Base-by-base conservation (phyloP, 2,329 filamentous ascomycete genomes). In the Penicillium vulpinum region DNA sequence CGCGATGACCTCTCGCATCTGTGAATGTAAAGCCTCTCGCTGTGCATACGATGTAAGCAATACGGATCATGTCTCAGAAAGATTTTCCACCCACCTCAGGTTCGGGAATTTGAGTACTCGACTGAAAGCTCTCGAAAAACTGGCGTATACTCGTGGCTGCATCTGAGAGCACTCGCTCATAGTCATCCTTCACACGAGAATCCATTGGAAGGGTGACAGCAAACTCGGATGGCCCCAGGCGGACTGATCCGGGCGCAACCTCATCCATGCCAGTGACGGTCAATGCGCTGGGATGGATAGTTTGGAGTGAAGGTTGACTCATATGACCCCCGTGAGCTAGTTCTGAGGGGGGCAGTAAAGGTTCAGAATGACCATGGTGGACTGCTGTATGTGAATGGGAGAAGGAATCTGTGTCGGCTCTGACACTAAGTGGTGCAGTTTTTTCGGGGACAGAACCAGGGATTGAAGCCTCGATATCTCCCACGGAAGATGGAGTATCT, bases 121-220 rank as follows among this genome's bases (percentile, higher is more conserved):
- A 41, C 21, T 59, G 59, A 21, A 65, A 65, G 9, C 49, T 60
- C 11, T 41, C 50, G 16, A 76, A 56, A 46, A 74, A 73, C 33
- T 68, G 64, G 29, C 56, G 63, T 33, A 76, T 72, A 33, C 44
- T 58, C n/a, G 69, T 57, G 16, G 67, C 61, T 36, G 72, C 68
- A 22, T 66, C 62, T 6, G 58, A 54, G 26, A 77, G 55, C 1
- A 73, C 66, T 29, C 63, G 63, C 51, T 76, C 73, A 51, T 78
- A 78, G 51, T 76, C 73, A 58, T 76, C 74, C 48, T 77, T 77
- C 3, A 77, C 70, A 35, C 75, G 69, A 22, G 75, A 74, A 58
- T 78, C 75, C 74, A 78, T 77, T 0, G 76, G 74, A 46, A 78
- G 70, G 5, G 73, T 70, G 8, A 78, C 65, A 18, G 73, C 75